Conservation (phyloP, 495 filamentous ascomycete genomes). For the Daldinia concentrica region DNA sequence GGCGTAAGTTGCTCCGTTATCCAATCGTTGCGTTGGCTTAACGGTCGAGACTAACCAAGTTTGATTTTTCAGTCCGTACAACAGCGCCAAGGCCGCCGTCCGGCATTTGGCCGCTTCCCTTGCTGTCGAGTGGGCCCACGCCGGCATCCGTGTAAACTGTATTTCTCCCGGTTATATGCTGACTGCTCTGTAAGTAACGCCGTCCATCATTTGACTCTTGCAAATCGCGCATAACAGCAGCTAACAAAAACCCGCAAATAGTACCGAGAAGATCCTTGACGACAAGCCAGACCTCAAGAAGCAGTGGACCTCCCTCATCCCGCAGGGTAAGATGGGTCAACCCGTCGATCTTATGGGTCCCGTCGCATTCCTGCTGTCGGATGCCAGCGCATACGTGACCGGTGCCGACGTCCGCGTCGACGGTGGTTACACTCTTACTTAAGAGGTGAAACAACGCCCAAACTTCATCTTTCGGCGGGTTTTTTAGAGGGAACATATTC, state of each 20-base stretch:
- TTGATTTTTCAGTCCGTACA: constrained; percentile 69
- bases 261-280: constrained; percentile 92
- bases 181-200: constrained; percentile 77
- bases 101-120: constrained; percentile 81
- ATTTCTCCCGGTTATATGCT: constrained; percentile 95
- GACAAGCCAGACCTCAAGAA: constrained; percentile 87
- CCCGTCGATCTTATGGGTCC: constrained; percentile 94
- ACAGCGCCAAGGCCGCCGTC: constrained; percentile 88
- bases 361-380: constrained; percentile 87
- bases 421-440: constrained; percentile 89
- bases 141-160: constrained; percentile 87
- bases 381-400: constrained; percentile 86
- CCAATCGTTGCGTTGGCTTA: not conserved
- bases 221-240: not conserved
- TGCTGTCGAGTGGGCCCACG: constrained; percentile 88
- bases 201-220: constrained; percentile 4
- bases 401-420: constrained; percentile 91
- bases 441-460: constrained; percentile 42
- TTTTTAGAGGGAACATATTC: constrained; percentile 9
- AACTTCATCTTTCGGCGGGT: not conserved
- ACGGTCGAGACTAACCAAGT: constrained; percentile 26
- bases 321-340: constrained; percentile 89
- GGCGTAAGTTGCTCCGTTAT: constrained; percentile 56
- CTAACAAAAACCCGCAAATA: constrained; percentile 47
- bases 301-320: constrained; percentile 91